Base-by-base conservation (phyloP, 139 green algal species). In the Zygnema cylindricum region DNA sequence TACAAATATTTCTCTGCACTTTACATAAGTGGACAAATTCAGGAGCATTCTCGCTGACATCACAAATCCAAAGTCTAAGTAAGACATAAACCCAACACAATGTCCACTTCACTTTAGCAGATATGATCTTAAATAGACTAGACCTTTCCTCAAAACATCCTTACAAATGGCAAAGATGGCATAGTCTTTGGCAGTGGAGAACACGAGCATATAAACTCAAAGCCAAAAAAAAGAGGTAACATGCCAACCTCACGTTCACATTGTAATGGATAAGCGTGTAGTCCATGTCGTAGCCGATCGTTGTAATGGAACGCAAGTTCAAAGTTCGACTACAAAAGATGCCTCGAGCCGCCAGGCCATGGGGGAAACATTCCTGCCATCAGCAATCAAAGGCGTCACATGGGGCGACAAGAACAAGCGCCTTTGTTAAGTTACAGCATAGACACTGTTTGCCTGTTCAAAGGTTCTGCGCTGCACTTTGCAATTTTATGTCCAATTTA, bases 231-330 rank as follows among this genome's bases (percentile, higher is more conserved):
- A 79, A 3, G 40, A 79, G 7, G 11, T 57, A 43, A 3, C 71
- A 43, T 79, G 39, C 71, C 38, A 43, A 43, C n/a, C 86, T 91
- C 39, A 91, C 87, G 36, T 98, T 94, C 22, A 99, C 96, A 79
- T 98, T 93, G 83, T 98, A 98, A 86, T 98, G 95, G 25, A 99
- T 94, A 0, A 98, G 91, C 16, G 96, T 98, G 91, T 98, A 98
- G 90, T 98, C 96, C 93, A 95, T 94, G 81, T 95, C 94, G 78
- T 94, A 94, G 41, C 96, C 96, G 38, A 98, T 97, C 23, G 94
- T 94, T 83, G 96, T 94, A 86, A 98, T 98, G 76, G 93, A 95
- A 0, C 97, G 92, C 81, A 98, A 89, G 90, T 99, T 98, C 40
- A 99, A 93, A 0, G 96, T 99, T 35, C 96, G 82, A 88, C 89